phyloP scores from a whole-genome alignment of 192 early-diverging fungal species.

The Cetraspora pellucida region DNA sequence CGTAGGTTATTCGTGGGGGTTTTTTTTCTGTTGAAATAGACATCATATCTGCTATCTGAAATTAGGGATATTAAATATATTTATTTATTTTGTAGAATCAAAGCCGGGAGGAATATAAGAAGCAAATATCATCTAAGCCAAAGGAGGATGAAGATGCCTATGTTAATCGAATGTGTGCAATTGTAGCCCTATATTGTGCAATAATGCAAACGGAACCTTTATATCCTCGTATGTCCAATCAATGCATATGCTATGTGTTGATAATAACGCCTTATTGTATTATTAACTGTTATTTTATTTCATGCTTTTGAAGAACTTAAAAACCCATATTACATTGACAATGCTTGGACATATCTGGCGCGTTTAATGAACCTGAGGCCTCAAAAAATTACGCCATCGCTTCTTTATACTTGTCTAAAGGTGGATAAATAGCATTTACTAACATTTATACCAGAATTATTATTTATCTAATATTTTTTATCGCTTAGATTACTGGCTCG shows the following conservation, averaged over 20 bases:
- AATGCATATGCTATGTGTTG: background rate
- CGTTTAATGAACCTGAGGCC: constrained; percentile 69
- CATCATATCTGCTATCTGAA: background rate
- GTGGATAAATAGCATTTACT: background rate
- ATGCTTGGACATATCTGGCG: constrained; percentile 76
- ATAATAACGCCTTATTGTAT: too few species aligned
- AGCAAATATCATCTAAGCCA: constrained; percentile 44
- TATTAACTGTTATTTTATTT: background rate
- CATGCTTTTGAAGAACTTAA: background rate
- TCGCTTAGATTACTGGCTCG: background rate
- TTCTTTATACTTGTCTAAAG: constrained; percentile 15
- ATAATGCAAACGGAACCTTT: constrained; percentile 59
- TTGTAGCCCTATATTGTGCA: constrained; percentile 69
- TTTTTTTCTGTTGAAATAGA: background rate
- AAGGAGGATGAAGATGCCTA: constrained; percentile 63
- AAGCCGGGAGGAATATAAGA: constrained; percentile 41
- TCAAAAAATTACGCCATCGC: constrained; percentile 60
- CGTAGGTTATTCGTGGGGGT: constrained; percentile 44
- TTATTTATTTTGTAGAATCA: constrained; percentile 28
- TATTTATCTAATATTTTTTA: background rate
- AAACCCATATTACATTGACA: constrained; percentile 53
- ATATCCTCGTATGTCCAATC: constrained; percentile 29
- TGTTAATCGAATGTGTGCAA: constrained; percentile 64
- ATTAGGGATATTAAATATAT: background rate
- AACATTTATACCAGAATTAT: background rate